phyloP scores from a whole-genome alignment of 371 early-diverging fungal genomes.

The Rhizopus delemar region DNA sequence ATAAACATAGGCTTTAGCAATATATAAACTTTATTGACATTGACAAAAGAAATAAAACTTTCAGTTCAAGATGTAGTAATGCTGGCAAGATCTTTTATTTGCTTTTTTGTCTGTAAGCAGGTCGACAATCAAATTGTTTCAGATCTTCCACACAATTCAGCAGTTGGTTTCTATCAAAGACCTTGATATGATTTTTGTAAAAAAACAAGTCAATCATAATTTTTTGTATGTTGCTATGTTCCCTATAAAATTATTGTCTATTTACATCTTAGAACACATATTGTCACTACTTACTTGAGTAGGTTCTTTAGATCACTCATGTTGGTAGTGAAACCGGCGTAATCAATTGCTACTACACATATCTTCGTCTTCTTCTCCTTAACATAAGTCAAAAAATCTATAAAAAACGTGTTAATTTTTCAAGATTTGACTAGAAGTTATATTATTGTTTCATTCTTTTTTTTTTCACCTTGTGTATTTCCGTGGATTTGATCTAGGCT shows the following conservation, averaged over 20 bases:
- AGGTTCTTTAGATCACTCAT: constrained; percentile 9
- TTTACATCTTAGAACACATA: constrained; percentile 1
- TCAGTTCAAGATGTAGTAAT: constrained; percentile 7
- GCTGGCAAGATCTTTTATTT: constrained; percentile 9
- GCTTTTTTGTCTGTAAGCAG: constrained; percentile 18
- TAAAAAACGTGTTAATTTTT: not conserved
- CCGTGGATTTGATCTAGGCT: constrained; percentile 7
- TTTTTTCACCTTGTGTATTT: constrained; percentile 9
- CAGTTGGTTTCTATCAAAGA: constrained; percentile 13
- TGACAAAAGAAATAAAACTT: constrained; percentile 7
- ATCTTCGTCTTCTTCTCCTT: constrained; percentile 11
- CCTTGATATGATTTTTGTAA: constrained; percentile 8
- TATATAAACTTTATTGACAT: constrained; percentile 10
- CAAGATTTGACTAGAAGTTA: not conserved
- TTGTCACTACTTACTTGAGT: constrained; percentile 3
- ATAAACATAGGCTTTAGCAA: constrained; percentile 2
- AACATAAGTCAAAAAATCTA: no score
- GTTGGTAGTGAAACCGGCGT: constrained; percentile 19
- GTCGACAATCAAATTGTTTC: constrained; percentile 19
- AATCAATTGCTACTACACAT: constrained; percentile 17
- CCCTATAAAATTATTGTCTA: not conserved
- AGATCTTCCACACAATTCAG: constrained; percentile 13
- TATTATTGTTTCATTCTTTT: not conserved
- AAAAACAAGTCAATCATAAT: constrained; percentile 2
- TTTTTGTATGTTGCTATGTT: constrained; percentile 3